Evolutionary conservation across 129 eudicot species (phyloP).

Genomic region (Centaurea solstitialis): DNA sequence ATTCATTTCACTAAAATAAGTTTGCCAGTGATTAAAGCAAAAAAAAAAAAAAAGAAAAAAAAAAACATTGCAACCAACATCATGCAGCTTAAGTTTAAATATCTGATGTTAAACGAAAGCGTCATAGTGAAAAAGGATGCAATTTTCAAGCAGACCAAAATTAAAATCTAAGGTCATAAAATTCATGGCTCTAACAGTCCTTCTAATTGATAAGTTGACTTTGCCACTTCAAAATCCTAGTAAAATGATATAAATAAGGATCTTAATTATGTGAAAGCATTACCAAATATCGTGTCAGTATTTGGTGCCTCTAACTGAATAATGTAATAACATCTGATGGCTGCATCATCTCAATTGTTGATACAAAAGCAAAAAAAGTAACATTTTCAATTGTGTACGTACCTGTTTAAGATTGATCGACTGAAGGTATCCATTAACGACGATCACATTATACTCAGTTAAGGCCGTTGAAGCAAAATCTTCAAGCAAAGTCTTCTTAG

Average conservation of each 20-base stretch:
- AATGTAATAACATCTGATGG: conserved; percentile 4
- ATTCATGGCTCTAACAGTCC: not conserved
- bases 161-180: not conserved
- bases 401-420: conserved; percentile 84
- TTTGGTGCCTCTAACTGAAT: not conserved
- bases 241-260: not conserved
- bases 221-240: not conserved
- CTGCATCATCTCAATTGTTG: not conserved
- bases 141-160: not conserved
- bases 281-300: not conserved
- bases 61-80: not conserved
- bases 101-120: not conserved
- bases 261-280: not conserved
- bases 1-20: not conserved
- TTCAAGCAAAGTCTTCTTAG: conserved; percentile 84
- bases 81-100: not conserved
- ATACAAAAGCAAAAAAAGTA: not conserved
- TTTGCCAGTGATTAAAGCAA: not conserved
- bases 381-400: conserved; percentile 4
- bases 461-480: conserved; percentile 89
- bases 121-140: not conserved
- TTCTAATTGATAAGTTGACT: not conserved
- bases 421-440: conserved; percentile 87
- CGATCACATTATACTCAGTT: conserved; percentile 68
- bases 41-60: too few species aligned